Evolutionary conservation across 768 basidiomycete species (phyloP), one percentile per base, ranked within the genome.

Genomic region (Mycena crocata): DNA sequence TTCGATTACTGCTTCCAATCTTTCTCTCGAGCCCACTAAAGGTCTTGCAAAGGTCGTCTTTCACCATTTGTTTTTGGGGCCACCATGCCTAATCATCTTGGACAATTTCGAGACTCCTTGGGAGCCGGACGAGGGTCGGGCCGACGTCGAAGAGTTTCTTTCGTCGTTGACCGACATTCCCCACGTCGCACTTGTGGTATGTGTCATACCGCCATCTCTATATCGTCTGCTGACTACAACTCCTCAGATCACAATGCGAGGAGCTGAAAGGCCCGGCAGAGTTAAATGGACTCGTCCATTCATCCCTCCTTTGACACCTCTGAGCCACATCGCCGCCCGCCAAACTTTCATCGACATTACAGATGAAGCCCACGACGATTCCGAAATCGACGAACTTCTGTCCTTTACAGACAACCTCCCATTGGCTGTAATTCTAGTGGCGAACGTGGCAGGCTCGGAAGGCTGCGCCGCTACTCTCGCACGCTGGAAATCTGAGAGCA

Each of bases 281-380:
- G 54, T 55, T 12, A 26, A 48, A 10, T 64, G 62, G 62, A 56
- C 55, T 19, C 62, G n/a, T 23, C 62, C 62, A 34, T 63, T 63
- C 26, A 23, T 63, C 19, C 62, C 9, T 24, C 63, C 63, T 3
- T 49, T 64, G 28, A 37, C 14, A 28, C 54, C 63, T 14, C 23
- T 64, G 26, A 9, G 3, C 28, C 31, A 2, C 24, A 19, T 10
- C 48, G 63, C 63, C 9, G 63, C 63, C 7, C 55, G 31, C 23
- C 30, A 57, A 28, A 64, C 55, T 14, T 63, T 63, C 42, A 35
- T 63, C 24, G 35, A 64, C 19, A 64, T 48, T 32, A 52, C 52
- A 5, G 62, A 63, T 40, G 42, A 50, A 19, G 26, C 31, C 13
- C 39, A 54, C 8, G 34, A 54, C 24, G 40, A 6, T 32, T 28